Conservation (phyloP, 2,329 filamentous ascomycete genomes). For the Fusarium brachygibbosum region DNA sequence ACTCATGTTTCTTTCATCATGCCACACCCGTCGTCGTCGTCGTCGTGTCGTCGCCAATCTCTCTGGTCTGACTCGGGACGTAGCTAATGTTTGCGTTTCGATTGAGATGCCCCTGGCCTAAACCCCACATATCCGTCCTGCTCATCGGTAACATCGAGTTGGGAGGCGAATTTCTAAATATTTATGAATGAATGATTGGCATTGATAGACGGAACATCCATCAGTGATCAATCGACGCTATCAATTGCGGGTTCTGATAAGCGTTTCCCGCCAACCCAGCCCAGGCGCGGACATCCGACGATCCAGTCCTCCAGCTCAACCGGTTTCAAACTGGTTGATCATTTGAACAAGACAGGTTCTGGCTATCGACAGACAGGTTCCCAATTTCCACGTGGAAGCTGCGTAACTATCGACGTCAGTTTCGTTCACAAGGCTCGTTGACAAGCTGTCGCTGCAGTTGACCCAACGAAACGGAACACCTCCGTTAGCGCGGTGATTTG, state of each 20-base stretch:
- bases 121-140: slow-evolving; percentile 34
- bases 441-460: background rate
- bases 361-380: slow-evolving; percentile 23
- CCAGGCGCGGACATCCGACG: slow-evolving; percentile 13
- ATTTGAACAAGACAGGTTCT: slow-evolving; percentile 18
- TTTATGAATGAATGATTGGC: background rate
- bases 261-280: slow-evolving; percentile 28
- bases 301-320: slow-evolving; percentile 12
- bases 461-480: background rate
- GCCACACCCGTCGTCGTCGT: slow-evolving; percentile 24
- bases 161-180: background rate
- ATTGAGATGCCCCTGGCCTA: slow-evolving; percentile 9
- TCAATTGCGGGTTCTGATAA: slow-evolving; percentile 29
- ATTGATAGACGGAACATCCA: slow-evolving; percentile 12
- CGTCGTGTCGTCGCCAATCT: slow-evolving; percentile 19
- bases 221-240: background rate
- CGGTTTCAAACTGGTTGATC: slow-evolving; percentile 30
- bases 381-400: slow-evolving; percentile 32
- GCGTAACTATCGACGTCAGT: slow-evolving; percentile 42
- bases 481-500: background rate
- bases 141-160: slow-evolving; percentile 27
- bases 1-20: slow-evolving; percentile 6
- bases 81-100: slow-evolving; percentile 1
- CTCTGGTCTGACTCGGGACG: slow-evolving; percentile 4
- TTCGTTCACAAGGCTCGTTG: background rate